Percentiles rank a stretch among this genome's conserved stretches.
These are phyloP conservation scores for Pythium periplocum DNA, from an alignment of 352 stramenopile species.

Conservation along the genomic window DNA sequence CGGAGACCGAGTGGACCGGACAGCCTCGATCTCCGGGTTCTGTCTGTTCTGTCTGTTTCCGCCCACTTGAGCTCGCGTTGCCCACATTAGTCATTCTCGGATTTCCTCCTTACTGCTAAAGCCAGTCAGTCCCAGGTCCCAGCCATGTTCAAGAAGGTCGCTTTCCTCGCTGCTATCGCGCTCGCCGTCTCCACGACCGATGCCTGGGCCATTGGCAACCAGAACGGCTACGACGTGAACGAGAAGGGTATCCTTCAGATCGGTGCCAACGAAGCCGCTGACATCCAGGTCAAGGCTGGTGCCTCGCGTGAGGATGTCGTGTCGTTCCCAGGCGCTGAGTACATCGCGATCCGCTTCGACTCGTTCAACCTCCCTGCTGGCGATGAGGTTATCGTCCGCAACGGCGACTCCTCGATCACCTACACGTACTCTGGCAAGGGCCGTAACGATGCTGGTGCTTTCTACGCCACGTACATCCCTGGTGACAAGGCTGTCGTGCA, in stretches of 20 bases:
- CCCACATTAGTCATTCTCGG: too few relatives aligned
- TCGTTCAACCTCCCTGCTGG: constrained; percentile 42
- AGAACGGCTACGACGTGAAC: too few relatives aligned
- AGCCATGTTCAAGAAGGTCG: constrained; percentile 8
- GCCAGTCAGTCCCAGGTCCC: too few relatives aligned
- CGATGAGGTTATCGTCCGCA: constrained; percentile 45
- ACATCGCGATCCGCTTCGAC: constrained; percentile 53
- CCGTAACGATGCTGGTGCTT: constrained; percentile 12
- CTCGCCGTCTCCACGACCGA: not conserved
- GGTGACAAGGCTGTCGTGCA: constrained; percentile 10
- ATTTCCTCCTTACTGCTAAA: too few relatives aligned
- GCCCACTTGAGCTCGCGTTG: too few relatives aligned
- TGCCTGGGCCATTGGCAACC: not conserved
- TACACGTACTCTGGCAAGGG: constrained; percentile 17
- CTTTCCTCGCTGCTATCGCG: constrained; percentile 2
- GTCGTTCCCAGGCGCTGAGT: constrained; percentile 38
- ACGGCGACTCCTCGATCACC: constrained; percentile 16
- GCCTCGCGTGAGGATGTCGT: constrained; percentile 4
- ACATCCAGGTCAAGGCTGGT: constrained; percentile 5
- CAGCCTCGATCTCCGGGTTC: too few relatives aligned
- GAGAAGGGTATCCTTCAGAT: too few relatives aligned
- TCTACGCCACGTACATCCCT: constrained; percentile 13
- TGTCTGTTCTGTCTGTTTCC: too few relatives aligned
- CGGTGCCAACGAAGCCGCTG: too few relatives aligned
- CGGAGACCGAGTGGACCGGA: too few relatives aligned